phyloP scores from a whole-genome alignment of 768 basidiomycete genomes.

The Russula foetens region DNA sequence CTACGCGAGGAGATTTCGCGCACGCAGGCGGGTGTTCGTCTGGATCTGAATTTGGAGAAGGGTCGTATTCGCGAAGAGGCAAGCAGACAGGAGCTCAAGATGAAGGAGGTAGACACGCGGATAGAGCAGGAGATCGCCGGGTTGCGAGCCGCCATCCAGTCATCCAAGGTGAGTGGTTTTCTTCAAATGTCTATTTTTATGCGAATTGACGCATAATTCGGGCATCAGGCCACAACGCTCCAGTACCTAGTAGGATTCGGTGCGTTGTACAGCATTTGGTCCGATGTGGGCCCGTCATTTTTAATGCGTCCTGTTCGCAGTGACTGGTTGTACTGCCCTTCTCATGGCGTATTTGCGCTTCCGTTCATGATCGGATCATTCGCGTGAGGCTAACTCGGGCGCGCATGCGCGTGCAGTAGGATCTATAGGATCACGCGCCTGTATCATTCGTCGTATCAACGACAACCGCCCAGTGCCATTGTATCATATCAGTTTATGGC shows the following conservation, averaged over 20 bases:
- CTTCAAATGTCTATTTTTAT: neutral
- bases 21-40: slow-evolving; percentile 86
- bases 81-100: slow-evolving; percentile 86
- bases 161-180: slow-evolving; percentile 57
- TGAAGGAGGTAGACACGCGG: slow-evolving; percentile 94
- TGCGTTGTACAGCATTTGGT: slow-evolving; percentile 30
- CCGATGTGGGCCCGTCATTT: neutral
- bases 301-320: slow-evolving; percentile 32
- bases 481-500: neutral
- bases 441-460: neutral
- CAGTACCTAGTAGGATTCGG: slow-evolving; percentile 86
- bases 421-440: no score
- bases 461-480: neutral
- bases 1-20: slow-evolving; percentile 85
- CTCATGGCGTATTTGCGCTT: slow-evolving; percentile 86
- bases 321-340: slow-evolving; percentile 79
- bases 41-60: slow-evolving; percentile 96
- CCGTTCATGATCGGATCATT: slow-evolving; percentile 30
- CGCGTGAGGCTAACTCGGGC: no score
- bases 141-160: slow-evolving; percentile 74
- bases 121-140: slow-evolving; percentile 95
- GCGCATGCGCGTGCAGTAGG: neutral
- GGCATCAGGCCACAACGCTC: slow-evolving; percentile 62
- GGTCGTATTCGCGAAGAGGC: slow-evolving; percentile 92
- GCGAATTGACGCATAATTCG: neutral